These are phyloP conservation scores for Panaeolus papilionaceus DNA, from an alignment of 768 basidiomycete genomes.

Conservation along the genomic window DNA sequence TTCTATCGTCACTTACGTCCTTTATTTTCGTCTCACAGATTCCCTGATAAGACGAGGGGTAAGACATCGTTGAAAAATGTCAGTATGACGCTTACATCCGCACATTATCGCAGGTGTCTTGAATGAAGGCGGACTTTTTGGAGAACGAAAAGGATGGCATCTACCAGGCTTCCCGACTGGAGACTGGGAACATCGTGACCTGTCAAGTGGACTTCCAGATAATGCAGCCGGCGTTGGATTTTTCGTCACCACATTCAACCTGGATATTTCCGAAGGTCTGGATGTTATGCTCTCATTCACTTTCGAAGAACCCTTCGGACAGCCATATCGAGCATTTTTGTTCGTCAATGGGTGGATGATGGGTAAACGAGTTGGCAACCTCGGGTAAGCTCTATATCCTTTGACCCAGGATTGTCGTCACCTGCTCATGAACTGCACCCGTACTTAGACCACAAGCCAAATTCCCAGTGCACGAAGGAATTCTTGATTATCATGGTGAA, in stretches of 20 bases:
- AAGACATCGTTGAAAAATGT: neutral
- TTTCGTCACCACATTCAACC: conserved; percentile 76
- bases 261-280: conserved; percentile 60
- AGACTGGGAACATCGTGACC: conserved; percentile 61
- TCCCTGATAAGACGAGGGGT: conserved; percentile 70
- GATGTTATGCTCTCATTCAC: conserved; percentile 77
- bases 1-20: neutral
- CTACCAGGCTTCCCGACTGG: conserved; percentile 72
- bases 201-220: conserved; percentile 65
- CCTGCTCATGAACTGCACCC: neutral
- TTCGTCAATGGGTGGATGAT: conserved; percentile 95
- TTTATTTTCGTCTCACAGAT: conserved; percentile 47
- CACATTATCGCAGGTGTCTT: conserved; percentile 48
- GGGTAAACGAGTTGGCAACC: conserved; percentile 76
- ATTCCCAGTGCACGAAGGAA: conserved; percentile 87
- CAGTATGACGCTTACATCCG: neutral
- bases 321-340: conserved; percentile 73
- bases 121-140: conserved; percentile 76
- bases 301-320: conserved; percentile 62
- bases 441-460: conserved; percentile 69
- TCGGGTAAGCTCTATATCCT: conserved; percentile 54
- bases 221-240: conserved; percentile 78
- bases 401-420: neutral
- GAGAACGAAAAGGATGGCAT: conserved; percentile 77
- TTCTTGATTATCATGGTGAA: conserved; percentile 71